phyloP scores from a whole-genome alignment of 2,329 filamentous ascomycete genomes.

The Colletotrichum camelliae region DNA sequence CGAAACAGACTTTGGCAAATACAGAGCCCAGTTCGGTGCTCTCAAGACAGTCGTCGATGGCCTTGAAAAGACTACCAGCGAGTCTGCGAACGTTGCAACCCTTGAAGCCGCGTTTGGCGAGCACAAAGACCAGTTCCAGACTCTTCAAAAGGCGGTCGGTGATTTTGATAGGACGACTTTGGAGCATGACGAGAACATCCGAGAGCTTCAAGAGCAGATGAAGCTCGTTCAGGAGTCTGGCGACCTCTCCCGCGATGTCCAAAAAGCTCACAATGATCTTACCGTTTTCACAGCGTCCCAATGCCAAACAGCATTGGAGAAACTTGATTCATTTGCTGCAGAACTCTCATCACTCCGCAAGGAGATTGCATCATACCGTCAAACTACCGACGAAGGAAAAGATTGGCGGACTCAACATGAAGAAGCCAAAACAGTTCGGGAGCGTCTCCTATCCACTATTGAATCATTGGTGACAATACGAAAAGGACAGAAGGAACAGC shows the following conservation, averaged over 20 bases:
- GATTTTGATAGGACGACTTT: neutral
- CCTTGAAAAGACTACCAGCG: neutral
- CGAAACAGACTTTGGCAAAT: neutral
- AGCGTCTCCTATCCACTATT: neutral
- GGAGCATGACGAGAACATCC: neutral
- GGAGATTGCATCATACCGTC: neutral
- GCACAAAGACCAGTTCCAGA: neutral
- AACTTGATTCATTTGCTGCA: neutral
- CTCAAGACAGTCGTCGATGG: neutral
- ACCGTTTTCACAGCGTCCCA: neutral
- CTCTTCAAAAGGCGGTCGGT: neutral
- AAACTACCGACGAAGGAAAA: neutral
- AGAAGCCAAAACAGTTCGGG: neutral
- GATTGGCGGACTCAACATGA: neutral
- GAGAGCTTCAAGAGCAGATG: neutral
- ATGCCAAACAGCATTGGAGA: neutral
- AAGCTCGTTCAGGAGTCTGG: neutral
- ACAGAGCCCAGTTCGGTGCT: neutral
- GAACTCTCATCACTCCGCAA: neutral
- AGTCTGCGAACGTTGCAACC: neutral
- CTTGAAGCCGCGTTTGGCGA: neutral
- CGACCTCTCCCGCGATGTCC: constrained; percentile 1
- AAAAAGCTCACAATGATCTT: constrained; percentile 5
- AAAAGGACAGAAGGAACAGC: neutral
- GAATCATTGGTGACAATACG: neutral